Evolutionary conservation across 495 filamentous ascomycete species (phyloP).

Genomic region (Cercophora samala): DNA sequence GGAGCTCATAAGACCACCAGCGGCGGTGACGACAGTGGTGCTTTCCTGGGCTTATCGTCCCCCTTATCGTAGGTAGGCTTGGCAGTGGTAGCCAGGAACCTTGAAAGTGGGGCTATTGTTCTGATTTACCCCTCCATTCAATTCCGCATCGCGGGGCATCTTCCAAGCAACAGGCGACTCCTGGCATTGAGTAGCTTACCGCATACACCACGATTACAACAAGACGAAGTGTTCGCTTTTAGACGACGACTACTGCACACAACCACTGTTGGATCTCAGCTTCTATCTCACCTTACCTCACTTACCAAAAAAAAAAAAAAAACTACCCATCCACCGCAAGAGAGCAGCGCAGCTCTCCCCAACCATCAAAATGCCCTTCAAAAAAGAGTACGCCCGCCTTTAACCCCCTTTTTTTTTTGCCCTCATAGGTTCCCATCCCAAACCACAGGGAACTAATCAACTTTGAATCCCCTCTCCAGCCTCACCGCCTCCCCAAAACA

Average conservation of each 20-base stretch:
- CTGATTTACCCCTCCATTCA: slow-evolving; percentile 21
- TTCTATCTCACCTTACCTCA: neutral
- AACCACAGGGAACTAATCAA: neutral
- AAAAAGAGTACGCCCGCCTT: slow-evolving; percentile 66
- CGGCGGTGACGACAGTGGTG: neutral
- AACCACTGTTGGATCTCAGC: neutral
- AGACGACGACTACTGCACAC: neutral
- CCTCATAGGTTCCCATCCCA: too few species aligned
- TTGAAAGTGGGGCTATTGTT: neutral
- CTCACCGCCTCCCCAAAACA: slow-evolving; percentile 76
- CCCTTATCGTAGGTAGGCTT: neutral
- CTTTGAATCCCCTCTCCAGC: slow-evolving; percentile 42
- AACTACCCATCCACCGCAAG: neutral
- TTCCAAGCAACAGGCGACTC: neutral
- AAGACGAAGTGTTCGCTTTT: neutral
- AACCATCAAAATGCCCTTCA: slow-evolving; percentile 65
- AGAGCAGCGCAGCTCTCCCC: slow-evolving; percentile 11
- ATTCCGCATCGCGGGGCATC: slow-evolving; percentile 28
- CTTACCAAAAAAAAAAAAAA: neutral
- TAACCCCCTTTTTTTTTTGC: neutral
- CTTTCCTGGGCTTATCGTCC: neutral
- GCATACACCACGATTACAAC: neutral
- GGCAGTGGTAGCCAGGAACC: neutral
- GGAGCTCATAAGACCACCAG: neutral
- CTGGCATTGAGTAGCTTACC: neutral